Conservation (phyloP, 371 early-diverging fungal genomes). For the Fennellomyces sp. region DNA sequence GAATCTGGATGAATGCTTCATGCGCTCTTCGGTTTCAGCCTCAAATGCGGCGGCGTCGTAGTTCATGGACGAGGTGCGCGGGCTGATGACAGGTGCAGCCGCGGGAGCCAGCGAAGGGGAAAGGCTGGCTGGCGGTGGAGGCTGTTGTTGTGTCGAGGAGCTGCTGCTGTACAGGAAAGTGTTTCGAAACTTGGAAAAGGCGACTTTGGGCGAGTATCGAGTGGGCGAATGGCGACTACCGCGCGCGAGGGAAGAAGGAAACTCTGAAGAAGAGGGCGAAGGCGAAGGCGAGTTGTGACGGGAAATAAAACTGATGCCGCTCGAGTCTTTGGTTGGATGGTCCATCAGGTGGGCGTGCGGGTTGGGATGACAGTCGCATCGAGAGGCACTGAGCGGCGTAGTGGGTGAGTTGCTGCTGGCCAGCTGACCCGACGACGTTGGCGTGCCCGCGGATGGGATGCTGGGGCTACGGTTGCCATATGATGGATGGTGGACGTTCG, state of each 20-base stretch:
- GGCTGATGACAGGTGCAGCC: constrained; percentile 29
- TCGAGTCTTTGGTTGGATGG: constrained; percentile 16
- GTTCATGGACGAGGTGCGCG: constrained; percentile 37
- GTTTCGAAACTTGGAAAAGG: constrained; percentile 37
- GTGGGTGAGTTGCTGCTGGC: constrained; percentile 23
- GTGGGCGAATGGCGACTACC: constrained; percentile 21
- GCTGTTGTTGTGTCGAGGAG: background rate
- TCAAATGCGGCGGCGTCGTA: constrained; percentile 27
- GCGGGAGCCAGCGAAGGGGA: background rate
- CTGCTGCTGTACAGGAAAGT: constrained; percentile 17
- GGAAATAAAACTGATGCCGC: constrained; percentile 17
- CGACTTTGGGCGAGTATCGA: constrained; percentile 40
- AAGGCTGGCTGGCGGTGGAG: background rate
- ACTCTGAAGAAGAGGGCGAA: constrained; percentile 32
- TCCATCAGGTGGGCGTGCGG: constrained; percentile 7
- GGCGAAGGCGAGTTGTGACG: constrained; percentile 19
- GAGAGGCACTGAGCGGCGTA: constrained; percentile 29
- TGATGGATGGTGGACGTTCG: constrained; percentile 19
- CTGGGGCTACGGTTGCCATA: constrained; percentile 15
- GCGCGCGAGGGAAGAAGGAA: constrained; percentile 6
- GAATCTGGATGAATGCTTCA: constrained; percentile 39
- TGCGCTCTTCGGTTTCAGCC: constrained; percentile 29
- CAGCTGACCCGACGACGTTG: constrained; percentile 25
- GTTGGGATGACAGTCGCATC: constrained; percentile 17
- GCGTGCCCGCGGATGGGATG: constrained; percentile 22